These are phyloP conservation scores for Phyllosticta citrichinensis DNA, from an alignment of 2,329 filamentous ascomycete genomes.

Conservation along the genomic window DNA sequence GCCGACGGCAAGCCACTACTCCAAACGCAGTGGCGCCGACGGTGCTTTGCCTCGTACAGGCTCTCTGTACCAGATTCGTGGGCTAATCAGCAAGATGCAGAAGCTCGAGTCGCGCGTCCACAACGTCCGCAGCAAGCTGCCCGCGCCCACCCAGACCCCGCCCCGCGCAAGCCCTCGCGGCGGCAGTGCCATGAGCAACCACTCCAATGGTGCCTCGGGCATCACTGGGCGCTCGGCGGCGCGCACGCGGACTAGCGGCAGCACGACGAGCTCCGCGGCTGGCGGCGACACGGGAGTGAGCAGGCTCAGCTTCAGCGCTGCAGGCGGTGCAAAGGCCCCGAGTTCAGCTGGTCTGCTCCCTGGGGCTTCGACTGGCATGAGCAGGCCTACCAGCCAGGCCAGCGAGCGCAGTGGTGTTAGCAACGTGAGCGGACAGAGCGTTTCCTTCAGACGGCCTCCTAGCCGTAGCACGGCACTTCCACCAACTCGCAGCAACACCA, in stretches of 20 bases:
- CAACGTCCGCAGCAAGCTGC: conserved; percentile 81
- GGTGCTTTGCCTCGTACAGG: conserved; percentile 51
- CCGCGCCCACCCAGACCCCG: conserved; percentile 67
- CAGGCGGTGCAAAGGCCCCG: conserved; percentile 20
- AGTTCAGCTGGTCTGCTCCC: conserved; percentile 23
- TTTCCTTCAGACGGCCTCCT: background rate
- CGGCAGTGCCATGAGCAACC: conserved; percentile 37
- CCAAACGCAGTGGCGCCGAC: conserved; percentile 31
- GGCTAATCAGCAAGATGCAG: conserved; percentile 93
- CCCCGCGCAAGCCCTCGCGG: conserved; percentile 69
- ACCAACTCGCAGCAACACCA: background rate
- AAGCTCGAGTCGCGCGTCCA: conserved; percentile 90
- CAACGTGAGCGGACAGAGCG: conserved; percentile 16
- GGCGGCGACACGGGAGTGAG: conserved; percentile 18
- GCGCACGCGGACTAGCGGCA: conserved; percentile 52
- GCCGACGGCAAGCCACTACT: conserved; percentile 20
- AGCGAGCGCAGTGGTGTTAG: conserved; percentile 42
- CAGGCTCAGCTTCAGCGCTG: conserved; percentile 14
- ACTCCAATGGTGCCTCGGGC: conserved; percentile 41
- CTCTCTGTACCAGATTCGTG: conserved; percentile 86
- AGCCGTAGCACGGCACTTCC: conserved; percentile 3
- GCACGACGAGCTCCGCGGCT: conserved; percentile 31
- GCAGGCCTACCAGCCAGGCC: conserved; percentile 64
- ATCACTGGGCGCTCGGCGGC: conserved; percentile 49
- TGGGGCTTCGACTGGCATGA: conserved; percentile 21